A percentile compares a stretch with the other conserved stretches of the same genome.
Evolutionary conservation across 495 filamentous ascomycete species (phyloP).

Genomic region (Tricharina praecox): DNA sequence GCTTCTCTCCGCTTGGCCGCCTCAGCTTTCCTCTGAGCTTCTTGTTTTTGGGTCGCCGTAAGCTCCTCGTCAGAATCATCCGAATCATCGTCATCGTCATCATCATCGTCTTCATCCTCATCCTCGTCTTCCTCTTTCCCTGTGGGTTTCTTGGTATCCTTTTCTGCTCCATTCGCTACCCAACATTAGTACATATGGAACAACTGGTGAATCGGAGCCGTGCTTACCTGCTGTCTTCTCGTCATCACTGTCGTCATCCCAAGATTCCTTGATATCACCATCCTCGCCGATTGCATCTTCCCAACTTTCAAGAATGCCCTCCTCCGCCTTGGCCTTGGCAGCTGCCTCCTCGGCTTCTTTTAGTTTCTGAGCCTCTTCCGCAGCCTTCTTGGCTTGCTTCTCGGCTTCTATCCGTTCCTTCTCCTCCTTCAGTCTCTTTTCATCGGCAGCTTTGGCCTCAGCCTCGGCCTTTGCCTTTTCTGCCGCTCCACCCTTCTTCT

Average conservation of each 20-base stretch:
- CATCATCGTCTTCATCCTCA: constrained; percentile 43
- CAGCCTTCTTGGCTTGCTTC: constrained; percentile 42
- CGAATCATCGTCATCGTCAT: constrained; percentile 85
- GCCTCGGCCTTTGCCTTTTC: constrained; percentile 45
- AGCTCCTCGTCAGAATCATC: constrained; percentile 46
- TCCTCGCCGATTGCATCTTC: constrained; percentile 65
- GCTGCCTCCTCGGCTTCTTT: constrained; percentile 25
- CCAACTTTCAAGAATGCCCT: constrained; percentile 67
- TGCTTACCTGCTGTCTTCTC: constrained; percentile 37
- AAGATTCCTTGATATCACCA: constrained; percentile 77
- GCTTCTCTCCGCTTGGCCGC: constrained; percentile 77
- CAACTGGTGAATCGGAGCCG: neutral
- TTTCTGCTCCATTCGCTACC: constrained; percentile 7
- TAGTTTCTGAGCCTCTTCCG: constrained; percentile 24
- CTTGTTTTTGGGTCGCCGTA: constrained; percentile 49
- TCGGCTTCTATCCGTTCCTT: constrained; percentile 52
- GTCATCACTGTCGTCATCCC: constrained; percentile 76
- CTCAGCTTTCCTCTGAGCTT: constrained; percentile 64
- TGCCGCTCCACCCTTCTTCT: constrained; percentile 54
- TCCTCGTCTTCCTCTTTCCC: constrained; percentile 22
- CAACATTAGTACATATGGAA: neutral
- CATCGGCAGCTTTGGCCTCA: constrained; percentile 51
- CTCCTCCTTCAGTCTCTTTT: constrained; percentile 52
- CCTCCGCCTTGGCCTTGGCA: constrained; percentile 29
- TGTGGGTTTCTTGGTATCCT: too few species aligned